Base-by-base conservation (phyloP, 2,329 filamentous ascomycete genomes). In the Ophiostoma montium region DNA sequence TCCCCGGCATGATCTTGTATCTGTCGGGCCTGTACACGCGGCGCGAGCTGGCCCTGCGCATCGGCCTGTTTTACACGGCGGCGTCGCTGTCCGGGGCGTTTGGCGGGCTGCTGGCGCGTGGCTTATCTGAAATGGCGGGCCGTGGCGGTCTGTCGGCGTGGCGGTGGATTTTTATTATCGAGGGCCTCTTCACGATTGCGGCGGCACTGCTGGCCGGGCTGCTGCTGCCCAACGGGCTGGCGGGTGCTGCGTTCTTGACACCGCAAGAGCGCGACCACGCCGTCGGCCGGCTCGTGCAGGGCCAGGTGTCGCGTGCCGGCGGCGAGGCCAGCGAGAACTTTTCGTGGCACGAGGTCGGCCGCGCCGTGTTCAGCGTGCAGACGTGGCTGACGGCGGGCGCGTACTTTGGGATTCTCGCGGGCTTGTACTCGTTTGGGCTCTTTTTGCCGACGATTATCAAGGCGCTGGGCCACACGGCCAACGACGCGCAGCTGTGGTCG, bases 21-120 rank as follows among this genome's bases (percentile, higher is more conserved):
- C 68, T 85, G 12, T 80, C 78, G 0, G 68, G 70, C 7, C 72
- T 84, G 54, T 80, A 83, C 56, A 73, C 69, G 16, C 67, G 78
- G 18, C 66, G 70, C 1, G 77, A 82, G 54, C 65, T 82, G 53
- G 76, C 77, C 0, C 61, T 82, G 35, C 68, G 80, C 5, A 80
- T 84, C 46, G 80, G 78, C 30, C 65, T 84, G 6, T 83, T 84
- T 57, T 84, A 82, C 59, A 82, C 78, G 1, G 77, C 78, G 2
- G 78, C 79, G 0, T 80, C 78, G 1, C 62, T 84, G 5, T 80
- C 76, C 0, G 78, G 78, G 2, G 78, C 78, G 1, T 82, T 82
- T 58, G 77, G 77, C 27, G 78, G 75, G 6, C 67, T 83, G 0
- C 65, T 82, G 7, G 79, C 79, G 8, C 69, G 76, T 10, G 79